Conservation (phyloP, 2,329 filamentous ascomycete genomes). For the Colletotrichum tanaceti region DNA sequence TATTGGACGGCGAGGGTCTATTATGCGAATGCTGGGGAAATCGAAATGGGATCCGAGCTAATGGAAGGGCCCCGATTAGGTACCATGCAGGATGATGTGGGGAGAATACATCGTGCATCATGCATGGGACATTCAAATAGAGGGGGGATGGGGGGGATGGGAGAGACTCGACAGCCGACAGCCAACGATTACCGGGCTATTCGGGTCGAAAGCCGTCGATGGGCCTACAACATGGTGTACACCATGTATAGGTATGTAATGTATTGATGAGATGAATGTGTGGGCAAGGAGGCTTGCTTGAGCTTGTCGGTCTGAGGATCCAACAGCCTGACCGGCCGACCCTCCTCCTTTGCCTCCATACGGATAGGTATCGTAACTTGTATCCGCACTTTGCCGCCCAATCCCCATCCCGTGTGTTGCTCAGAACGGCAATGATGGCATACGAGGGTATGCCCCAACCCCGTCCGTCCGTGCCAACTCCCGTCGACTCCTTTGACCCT, state of each 20-base stretch:
- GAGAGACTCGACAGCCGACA: constrained; percentile 6
- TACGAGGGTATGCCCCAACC: constrained; percentile 5
- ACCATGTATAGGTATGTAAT: too few species aligned
- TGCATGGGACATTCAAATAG: constrained; percentile 13
- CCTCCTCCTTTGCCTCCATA: background rate
- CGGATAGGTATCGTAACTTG: too few species aligned
- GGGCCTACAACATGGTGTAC: background rate
- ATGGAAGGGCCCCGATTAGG: constrained; percentile 37
- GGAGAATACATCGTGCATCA: constrained; percentile 26
- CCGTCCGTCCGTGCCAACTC: background rate
- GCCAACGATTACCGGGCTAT: constrained; percentile 21
- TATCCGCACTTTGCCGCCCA: background rate
- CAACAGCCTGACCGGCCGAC: constrained; percentile 12
- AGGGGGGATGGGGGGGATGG: background rate
- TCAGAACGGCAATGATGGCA: background rate
- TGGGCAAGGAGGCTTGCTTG: background rate
- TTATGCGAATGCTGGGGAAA: constrained; percentile 41
- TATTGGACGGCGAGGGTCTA: constrained; percentile 28
- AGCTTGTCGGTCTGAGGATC: constrained; percentile 7
- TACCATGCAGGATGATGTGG: constrained; percentile 24
- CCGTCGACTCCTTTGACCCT: constrained; percentile 4
- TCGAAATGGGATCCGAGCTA: constrained; percentile 40
- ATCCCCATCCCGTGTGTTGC: background rate
- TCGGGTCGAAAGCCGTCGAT: constrained; percentile 29
- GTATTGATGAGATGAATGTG: background rate